Percentiles rank a stretch among this genome's conserved stretches.
These are phyloP conservation scores for Pythium periplocum DNA, from an alignment of 352 stramenopile species.

Conservation along the genomic window DNA sequence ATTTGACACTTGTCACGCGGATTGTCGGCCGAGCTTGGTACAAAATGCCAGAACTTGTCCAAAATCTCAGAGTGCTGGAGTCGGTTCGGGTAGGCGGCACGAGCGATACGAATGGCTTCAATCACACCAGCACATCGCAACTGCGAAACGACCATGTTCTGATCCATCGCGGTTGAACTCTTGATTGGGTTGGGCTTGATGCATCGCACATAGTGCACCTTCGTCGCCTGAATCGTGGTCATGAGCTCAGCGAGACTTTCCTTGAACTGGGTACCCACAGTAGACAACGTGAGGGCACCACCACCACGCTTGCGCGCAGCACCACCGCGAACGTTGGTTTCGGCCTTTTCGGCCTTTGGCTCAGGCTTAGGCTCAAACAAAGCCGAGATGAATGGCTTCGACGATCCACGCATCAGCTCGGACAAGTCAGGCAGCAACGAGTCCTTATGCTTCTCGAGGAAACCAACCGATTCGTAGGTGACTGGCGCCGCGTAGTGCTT, in stretches of 20 bases:
- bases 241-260: slow-evolving; percentile 92
- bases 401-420: slow-evolving; percentile 76
- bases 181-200: slow-evolving; percentile 98
- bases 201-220: slow-evolving; percentile 98
- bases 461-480: slow-evolving; percentile 91
- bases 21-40: slow-evolving; percentile 27
- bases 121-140: slow-evolving; percentile 97
- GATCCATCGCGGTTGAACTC: slow-evolving; percentile 81
- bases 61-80: slow-evolving; percentile 82
- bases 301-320: slow-evolving; percentile 25
- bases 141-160: slow-evolving; percentile 93
- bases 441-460: slow-evolving; percentile 97
- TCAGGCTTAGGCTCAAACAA: slow-evolving; percentile 69
- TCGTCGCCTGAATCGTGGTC: slow-evolving; percentile 89
- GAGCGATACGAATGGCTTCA: slow-evolving; percentile 97
- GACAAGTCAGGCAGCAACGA: slow-evolving; percentile 92
- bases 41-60: slow-evolving; percentile 80
- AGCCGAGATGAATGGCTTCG: slow-evolving; percentile 61
- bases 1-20: slow-evolving; percentile 41
- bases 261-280: slow-evolving; percentile 83
- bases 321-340: no score
- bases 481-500: slow-evolving; percentile 94
- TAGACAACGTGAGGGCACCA: slow-evolving; percentile 53
- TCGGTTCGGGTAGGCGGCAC: slow-evolving; percentile 96
- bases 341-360: slow-evolving; percentile 15